A percentile compares a stretch with the other conserved stretches of the same genome.
Conservation (phyloP, 2,329 filamentous ascomycete genomes). For the Cordyceps cicadae region DNA sequence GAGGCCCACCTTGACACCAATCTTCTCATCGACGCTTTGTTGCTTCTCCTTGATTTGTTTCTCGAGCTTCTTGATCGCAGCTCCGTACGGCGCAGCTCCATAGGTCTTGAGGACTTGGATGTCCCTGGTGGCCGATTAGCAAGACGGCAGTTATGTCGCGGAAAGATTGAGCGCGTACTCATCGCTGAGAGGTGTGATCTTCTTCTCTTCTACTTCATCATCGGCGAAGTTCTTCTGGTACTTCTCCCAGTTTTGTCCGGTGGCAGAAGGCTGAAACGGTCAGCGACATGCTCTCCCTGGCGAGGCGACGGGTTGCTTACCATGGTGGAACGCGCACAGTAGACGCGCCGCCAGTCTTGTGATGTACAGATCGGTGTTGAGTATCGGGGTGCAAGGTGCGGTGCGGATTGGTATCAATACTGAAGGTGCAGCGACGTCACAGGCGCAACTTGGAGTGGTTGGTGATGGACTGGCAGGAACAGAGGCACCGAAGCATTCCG, state of each 20-base stretch:
- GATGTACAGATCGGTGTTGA: background rate
- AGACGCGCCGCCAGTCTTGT: constrained; percentile 15
- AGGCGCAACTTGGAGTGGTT: constrained; percentile 17
- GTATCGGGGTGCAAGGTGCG: background rate
- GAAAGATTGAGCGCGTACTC: constrained; percentile 54
- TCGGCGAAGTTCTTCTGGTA: constrained; percentile 96
- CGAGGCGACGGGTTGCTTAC: constrained; percentile 23
- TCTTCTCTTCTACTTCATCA: constrained; percentile 98
- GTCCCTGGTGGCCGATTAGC: constrained; percentile 53
- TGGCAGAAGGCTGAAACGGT: constrained; percentile 74
- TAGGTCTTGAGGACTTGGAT: constrained; percentile 99
- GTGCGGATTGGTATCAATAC: background rate
- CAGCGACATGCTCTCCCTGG: constrained; percentile 18
- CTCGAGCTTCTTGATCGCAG: constrained; percentile 91
- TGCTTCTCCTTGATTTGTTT: constrained; percentile 99
- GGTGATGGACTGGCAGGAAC: constrained; percentile 21
- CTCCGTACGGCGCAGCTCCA: constrained; percentile 90
- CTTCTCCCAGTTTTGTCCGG: constrained; percentile 94
- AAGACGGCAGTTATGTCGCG: constrained; percentile 15
- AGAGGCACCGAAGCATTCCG: constrained; percentile 29
- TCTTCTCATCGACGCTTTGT: constrained; percentile 97
- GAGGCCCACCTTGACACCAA: constrained; percentile 63
- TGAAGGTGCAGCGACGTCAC: background rate
- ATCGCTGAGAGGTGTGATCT: constrained; percentile 93
- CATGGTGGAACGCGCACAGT: constrained; percentile 32